These are phyloP conservation scores for Kazachstania africana DNA, from an alignment of 805 yeast genomes.

Conservation along the genomic window DNA sequence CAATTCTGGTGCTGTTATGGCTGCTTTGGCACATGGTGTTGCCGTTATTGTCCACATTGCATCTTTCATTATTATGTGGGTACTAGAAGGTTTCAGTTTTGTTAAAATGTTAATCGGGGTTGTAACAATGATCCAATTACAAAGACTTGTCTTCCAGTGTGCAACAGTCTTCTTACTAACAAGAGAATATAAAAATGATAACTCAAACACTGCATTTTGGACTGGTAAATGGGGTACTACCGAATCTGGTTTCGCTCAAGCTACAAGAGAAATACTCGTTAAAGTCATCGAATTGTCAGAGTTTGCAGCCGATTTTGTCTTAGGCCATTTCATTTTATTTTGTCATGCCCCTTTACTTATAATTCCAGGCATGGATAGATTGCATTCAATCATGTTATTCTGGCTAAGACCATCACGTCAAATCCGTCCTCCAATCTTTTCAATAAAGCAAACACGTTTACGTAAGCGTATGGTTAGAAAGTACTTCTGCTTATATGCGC, in stretches of 20 bases:
- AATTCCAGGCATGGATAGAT: conserved; percentile 83
- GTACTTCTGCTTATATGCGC: conserved; percentile 72
- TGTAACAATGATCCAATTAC: conserved; percentile 71
- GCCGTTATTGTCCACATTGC: conserved; percentile 80
- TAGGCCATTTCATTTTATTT: conserved; percentile 83
- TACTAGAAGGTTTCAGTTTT: conserved; percentile 83
- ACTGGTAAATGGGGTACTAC: conserved; percentile 98
- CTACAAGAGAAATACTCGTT: conserved; percentile 86
- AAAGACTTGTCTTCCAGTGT: conserved; percentile 77
- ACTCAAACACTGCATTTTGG: conserved; percentile 98
- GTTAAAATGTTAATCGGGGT: conserved; percentile 80
- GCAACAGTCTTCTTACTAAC: conserved; percentile 71
- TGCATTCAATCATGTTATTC: conserved; percentile 97
- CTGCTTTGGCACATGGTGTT: conserved; percentile 91
- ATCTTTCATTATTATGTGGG: conserved; percentile 95
- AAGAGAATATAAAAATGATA: conserved; percentile 93
- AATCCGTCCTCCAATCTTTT: conserved; percentile 95
- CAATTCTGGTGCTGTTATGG: conserved; percentile 89
- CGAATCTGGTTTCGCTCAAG: conserved; percentile 90
- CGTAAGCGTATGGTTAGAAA: conserved; percentile 95
- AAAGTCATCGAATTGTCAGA: conserved; percentile 88
- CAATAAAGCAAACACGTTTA: conserved; percentile 88
- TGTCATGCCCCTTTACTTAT: conserved; percentile 77
- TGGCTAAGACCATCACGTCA: conserved; percentile 96
- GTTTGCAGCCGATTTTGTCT: conserved; percentile 90